Evolutionary conservation across 2,329 filamentous ascomycete species (phyloP).

Genomic region (Biscogniauxia mediterranea): DNA sequence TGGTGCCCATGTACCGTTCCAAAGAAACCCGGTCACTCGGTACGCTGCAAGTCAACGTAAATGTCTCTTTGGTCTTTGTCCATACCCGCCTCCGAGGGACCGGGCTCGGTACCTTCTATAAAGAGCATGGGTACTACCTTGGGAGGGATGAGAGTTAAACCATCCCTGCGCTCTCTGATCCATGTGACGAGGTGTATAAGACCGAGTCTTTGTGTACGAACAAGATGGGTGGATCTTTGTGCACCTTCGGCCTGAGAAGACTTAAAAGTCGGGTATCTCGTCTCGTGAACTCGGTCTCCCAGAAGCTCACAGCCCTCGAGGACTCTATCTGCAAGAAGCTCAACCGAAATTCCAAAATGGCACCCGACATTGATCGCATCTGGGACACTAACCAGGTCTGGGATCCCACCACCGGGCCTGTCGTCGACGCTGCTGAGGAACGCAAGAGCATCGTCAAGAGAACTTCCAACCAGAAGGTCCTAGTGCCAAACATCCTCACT

Average conservation of each 20-base stretch:
- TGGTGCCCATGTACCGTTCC: neutral
- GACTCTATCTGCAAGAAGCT: neutral
- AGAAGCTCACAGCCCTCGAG: neutral
- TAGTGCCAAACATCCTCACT: slow-evolving; percentile 28
- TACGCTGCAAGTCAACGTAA: neutral
- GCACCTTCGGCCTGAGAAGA: neutral
- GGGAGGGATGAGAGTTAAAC: neutral
- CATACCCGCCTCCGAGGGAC: neutral
- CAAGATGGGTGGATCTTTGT: neutral
- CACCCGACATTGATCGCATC: slow-evolving; percentile 19
- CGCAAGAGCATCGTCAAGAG: slow-evolving; percentile 25
- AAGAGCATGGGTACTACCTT: neutral
- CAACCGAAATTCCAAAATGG: slow-evolving; percentile 15
- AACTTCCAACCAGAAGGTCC: slow-evolving; percentile 23
- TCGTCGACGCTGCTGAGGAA: slow-evolving; percentile 15
- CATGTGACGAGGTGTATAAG: neutral
- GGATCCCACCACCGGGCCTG: neutral
- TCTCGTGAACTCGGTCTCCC: neutral
- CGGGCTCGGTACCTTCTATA: neutral
- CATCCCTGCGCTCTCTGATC: neutral
- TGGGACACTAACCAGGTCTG: slow-evolving; percentile 6
- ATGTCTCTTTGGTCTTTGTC: neutral
- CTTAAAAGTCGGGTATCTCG: neutral
- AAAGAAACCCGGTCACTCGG: neutral
- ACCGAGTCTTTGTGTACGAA: neutral